Evolutionary conservation across 2,329 filamentous ascomycete species (phyloP), one percentile per base, ranked within the genome.

Genomic region (Anthostomella pinea): DNA sequence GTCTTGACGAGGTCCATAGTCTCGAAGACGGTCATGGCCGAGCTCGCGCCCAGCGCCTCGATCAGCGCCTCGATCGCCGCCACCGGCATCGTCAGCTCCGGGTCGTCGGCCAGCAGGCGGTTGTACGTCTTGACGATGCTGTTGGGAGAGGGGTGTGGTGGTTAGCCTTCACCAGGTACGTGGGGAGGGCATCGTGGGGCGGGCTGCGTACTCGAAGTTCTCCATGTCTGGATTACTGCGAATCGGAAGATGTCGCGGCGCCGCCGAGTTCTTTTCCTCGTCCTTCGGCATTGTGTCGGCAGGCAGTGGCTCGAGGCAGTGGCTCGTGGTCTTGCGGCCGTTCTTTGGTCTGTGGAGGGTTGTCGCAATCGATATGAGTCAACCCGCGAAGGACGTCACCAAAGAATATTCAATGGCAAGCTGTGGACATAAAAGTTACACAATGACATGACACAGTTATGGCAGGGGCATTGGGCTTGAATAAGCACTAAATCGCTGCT

Each of bases 61-160:
- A 97, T 93, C 41, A 98, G 76, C 18, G 89, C 83, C 67, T 95
- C 87, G 59, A 95, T 95, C 41, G 90, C 89, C 14, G 93, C 93
- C 37, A 98, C 87, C 46, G 93, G 90, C 79, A 95, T 96, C 22
- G 91, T 96, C 35, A 97, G 76, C 45, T 95, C 87, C 8, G 85
- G 75, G 61, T 97, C 89, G 33, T 73, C 69, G 43, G 66, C 61
- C 32, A 80, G 72, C 41, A 79, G 69, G 41, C 65, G 63, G 48
- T 69, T 63, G 58, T 80, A 81, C 15, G 72, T 70, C 17, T 65
- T 61, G 41, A 80, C 75, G 51, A 81, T 78, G 57, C 73, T 77
- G 43, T 19, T 38, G 26, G 15, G 30, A 33, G 14, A 17, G 29
- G 11, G 2, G 22, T 9, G 20, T n/a, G 18, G 32, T 23, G 4